These are phyloP conservation scores for Penicillium decumbens DNA, from an alignment of 2,329 filamentous ascomycete genomes.

Conservation along the genomic window DNA sequence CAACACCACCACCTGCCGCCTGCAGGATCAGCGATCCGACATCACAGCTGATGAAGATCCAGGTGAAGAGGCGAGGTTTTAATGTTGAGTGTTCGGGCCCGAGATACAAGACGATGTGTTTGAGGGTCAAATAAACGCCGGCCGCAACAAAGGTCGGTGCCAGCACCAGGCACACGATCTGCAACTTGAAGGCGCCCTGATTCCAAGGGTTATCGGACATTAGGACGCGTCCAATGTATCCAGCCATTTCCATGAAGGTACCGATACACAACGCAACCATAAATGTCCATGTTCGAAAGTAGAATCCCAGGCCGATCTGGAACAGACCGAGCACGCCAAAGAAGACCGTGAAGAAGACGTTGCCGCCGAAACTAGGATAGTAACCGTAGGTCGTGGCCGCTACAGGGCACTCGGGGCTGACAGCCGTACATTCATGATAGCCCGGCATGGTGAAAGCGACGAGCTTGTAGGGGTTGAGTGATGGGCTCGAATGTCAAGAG, in stretches of 20 bases:
- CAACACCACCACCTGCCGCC: slow-evolving; percentile 54
- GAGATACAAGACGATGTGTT: slow-evolving; percentile 55
- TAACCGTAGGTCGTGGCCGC: slow-evolving; percentile 52
- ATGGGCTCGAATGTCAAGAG: background rate
- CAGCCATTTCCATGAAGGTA: slow-evolving; percentile 50
- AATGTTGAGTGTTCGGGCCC: slow-evolving; percentile 48
- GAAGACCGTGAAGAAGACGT: slow-evolving; percentile 50
- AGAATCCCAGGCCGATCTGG: slow-evolving; percentile 49
- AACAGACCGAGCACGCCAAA: slow-evolving; percentile 48
- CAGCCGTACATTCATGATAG: slow-evolving; percentile 32
- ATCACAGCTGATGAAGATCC: slow-evolving; percentile 58
- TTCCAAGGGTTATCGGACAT: slow-evolving; percentile 53
- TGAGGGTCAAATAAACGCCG: slow-evolving; percentile 54
- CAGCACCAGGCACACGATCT: slow-evolving; percentile 54
- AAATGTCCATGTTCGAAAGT: slow-evolving; percentile 54
- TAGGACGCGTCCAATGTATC: slow-evolving; percentile 54
- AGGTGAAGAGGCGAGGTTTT: slow-evolving; percentile 51
- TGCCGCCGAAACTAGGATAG: slow-evolving; percentile 49
- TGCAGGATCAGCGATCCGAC: slow-evolving; percentile 56
- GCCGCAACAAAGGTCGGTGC: slow-evolving; percentile 54
- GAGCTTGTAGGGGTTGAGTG: background rate
- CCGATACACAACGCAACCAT: slow-evolving; percentile 48
- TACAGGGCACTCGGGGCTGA: slow-evolving; percentile 41
- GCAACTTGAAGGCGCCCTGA: slow-evolving; percentile 48
- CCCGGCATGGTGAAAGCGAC: slow-evolving; percentile 14